Conservation (phyloP, 768 basidiomycete genomes). For the Tulasnella sp. region DNA sequence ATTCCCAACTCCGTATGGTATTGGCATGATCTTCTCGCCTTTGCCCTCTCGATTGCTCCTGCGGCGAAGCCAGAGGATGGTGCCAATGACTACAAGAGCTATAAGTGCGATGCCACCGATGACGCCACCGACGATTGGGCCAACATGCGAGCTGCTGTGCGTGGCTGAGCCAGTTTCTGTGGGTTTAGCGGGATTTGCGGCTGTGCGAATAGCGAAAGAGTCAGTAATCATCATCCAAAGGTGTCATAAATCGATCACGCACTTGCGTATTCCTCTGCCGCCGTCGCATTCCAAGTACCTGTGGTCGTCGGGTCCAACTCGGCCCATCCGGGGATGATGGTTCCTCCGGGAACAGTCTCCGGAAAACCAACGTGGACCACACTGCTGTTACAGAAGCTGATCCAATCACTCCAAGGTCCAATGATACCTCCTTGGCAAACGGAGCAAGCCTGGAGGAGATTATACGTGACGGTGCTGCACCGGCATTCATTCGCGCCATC, state of each 20-base stretch:
- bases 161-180: no score
- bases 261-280: slow-evolving; percentile 5
- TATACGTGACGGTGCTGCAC: slow-evolving; percentile 13
- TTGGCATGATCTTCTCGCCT: slow-evolving; percentile 11
- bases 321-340: slow-evolving; percentile 11
- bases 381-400: background rate
- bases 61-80: background rate
- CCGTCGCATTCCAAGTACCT: slow-evolving; percentile 4
- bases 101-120: slow-evolving; percentile 10
- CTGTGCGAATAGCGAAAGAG: background rate
- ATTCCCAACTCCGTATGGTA: background rate
- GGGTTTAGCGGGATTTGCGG: no score
- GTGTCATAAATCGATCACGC: background rate
- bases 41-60: background rate
- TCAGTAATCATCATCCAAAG: background rate
- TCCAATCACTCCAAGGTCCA: slow-evolving; percentile 10
- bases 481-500: slow-evolving; percentile 4
- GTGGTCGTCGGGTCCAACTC: background rate
- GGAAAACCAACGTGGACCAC: background rate
- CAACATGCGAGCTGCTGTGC: background rate
- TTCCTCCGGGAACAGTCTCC: background rate
- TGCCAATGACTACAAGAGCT: background rate
- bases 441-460: slow-evolving; percentile 1
- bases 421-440: slow-evolving; percentile 9
- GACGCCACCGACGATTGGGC: slow-evolving; percentile 14